phyloP scores from a whole-genome alignment of 2,329 filamentous ascomycete species.

The Cladosporium sp. region DNA sequence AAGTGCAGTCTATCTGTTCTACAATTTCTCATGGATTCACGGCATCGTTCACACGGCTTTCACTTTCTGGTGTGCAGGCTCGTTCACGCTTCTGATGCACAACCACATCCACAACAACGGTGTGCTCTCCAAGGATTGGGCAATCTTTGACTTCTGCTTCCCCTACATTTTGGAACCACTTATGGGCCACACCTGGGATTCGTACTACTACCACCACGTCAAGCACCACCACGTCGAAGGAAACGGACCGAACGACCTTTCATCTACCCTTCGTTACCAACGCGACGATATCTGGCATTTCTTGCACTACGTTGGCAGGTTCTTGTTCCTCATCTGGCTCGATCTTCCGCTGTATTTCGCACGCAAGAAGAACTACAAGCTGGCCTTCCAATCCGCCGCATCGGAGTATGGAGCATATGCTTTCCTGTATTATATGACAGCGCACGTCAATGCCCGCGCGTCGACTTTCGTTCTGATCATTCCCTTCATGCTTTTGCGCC shows the following conservation, averaged over 20 bases:
- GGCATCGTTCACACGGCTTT: conserved; percentile 62
- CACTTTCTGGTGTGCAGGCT: conserved; percentile 65
- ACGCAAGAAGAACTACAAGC: conserved; percentile 53
- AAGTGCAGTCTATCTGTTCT: conserved; percentile 62
- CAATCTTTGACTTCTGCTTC: conserved; percentile 59
- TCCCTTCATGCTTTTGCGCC: conserved; percentile 61
- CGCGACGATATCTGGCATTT: conserved; percentile 65
- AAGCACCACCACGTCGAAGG: conserved; percentile 82
- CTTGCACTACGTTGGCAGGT: conserved; percentile 67
- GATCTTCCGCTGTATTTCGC: conserved; percentile 73
- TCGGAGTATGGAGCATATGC: conserved; percentile 60
- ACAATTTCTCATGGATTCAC: conserved; percentile 64
- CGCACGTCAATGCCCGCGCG: conserved; percentile 48
- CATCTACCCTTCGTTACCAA: conserved; percentile 72
- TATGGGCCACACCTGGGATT: conserved; percentile 81
- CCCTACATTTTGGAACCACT: conserved; percentile 72
- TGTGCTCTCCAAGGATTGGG: conserved; percentile 49
- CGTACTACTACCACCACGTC: conserved; percentile 80
- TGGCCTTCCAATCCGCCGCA: conserved; percentile 53
- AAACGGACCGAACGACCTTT: conserved; percentile 72
- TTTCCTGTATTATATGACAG: conserved; percentile 50
- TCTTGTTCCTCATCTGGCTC: conserved; percentile 69
- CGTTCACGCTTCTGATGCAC: conserved; percentile 78
- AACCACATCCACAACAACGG: conserved; percentile 79
- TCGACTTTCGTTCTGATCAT: conserved; percentile 63